Evolutionary conservation across 1,284 basidiomycete species (phyloP).

Genomic region (Sphaerobolus stellatus): DNA sequence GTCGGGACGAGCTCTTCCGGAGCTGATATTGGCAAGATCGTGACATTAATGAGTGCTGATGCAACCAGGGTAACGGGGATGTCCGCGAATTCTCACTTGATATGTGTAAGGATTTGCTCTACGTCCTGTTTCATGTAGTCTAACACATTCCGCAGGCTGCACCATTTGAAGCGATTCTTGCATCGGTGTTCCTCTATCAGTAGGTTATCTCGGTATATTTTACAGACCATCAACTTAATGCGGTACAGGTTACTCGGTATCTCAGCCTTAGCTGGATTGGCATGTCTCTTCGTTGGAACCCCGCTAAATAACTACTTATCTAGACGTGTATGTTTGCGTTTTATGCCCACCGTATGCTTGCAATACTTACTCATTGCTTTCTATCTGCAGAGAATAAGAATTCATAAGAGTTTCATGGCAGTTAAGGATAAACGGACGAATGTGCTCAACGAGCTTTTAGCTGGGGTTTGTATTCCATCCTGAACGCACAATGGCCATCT

Average conservation of each 20-base stretch:
- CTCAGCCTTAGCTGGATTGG: slow-evolving; percentile 82
- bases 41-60: slow-evolving; percentile 70
- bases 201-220: slow-evolving; percentile 36
- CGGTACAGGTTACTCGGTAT: slow-evolving; percentile 70
- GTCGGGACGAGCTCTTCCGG: slow-evolving; percentile 52
- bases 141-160: slow-evolving; percentile 40
- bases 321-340: slow-evolving; percentile 40
- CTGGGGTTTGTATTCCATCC: slow-evolving; percentile 45
- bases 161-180: slow-evolving; percentile 81
- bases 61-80: slow-evolving; percentile 11
- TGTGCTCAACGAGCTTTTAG: slow-evolving; percentile 83
- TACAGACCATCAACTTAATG: background rate
- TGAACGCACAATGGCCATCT: background rate
- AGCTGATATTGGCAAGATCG: slow-evolving; percentile 75
- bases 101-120: slow-evolving; percentile 4
- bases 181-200: slow-evolving; percentile 76
- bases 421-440: slow-evolving; percentile 84
- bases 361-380: background rate
- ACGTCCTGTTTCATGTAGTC: background rate
- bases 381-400: slow-evolving; percentile 44
- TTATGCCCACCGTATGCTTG: background rate
- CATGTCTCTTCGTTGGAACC: slow-evolving; percentile 72
- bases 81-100: slow-evolving; percentile 3
- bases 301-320: slow-evolving; percentile 72
- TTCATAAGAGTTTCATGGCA: slow-evolving; percentile 70